Base-by-base conservation (phyloP, 805 yeast species). In the Tetrapisispora pingtungensis region DNA sequence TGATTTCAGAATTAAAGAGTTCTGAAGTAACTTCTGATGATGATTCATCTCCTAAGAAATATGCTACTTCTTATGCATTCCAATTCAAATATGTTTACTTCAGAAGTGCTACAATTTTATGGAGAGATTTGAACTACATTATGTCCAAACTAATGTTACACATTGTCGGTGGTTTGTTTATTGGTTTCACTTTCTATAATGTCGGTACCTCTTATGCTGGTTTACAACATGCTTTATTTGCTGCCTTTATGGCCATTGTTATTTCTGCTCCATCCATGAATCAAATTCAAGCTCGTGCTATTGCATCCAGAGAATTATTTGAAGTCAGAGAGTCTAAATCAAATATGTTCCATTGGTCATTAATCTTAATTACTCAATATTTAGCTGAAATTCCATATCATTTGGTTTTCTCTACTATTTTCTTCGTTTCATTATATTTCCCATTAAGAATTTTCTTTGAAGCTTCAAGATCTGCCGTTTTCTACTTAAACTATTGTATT, bases 251-350 rank as follows among this genome's bases (percentile, higher is more conserved):
- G 66, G 68, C 81, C 40, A 68, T 78, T 55, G 72, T 80, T 46
- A 57, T 75, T 43, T 67, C 77, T 43, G 75, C 76, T n/a, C 79
- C 84, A 3, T 49, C 49, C 51, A 49, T 75, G 52, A 78, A 81
- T 55, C 86, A 81, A 62, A 72, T 78, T 44, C 83, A 79, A 55
- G 78, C 73, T 19, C 71, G 73, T 45, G 81, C 81, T 22, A 70
- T 75, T 37, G 67, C 64, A 17, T 69, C 79, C 18, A 72, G 88
- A 55, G 81, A 77, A 45, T 59, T 81, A 34, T 83, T 65, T 55
- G 89, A 82, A 60, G 84, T 75, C 13, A 72, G 90, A 55, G 90
- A 83, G 57, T 70, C 77, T 18, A 73, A 78, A 46, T 78, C 85
- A 4, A 81, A 81, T 56, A 83, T 84, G 34, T 83, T 78, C 67